These are phyloP conservation scores for Colletotrichum somersetense DNA, from an alignment of 2,329 filamentous ascomycete genomes.

Conservation along the genomic window DNA sequence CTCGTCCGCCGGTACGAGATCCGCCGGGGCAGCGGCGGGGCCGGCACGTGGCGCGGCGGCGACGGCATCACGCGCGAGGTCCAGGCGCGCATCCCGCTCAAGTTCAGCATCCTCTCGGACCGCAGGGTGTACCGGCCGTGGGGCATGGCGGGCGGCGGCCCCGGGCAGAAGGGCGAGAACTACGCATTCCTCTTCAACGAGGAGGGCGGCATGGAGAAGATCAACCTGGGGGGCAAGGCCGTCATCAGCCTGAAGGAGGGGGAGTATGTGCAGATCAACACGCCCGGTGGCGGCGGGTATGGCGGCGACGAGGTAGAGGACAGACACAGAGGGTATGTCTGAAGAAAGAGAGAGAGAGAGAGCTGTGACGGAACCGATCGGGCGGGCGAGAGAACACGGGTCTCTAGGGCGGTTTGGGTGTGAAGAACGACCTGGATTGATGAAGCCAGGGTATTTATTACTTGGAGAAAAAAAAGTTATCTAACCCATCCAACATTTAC, in stretches of 20 bases:
- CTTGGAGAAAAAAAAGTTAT: not conserved
- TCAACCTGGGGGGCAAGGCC: slow-evolving; percentile 51
- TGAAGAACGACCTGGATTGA: not conserved
- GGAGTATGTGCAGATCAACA: slow-evolving; percentile 53
- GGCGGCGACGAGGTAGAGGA: slow-evolving; percentile 37
- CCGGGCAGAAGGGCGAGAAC: slow-evolving; percentile 47
- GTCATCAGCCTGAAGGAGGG: slow-evolving; percentile 49
- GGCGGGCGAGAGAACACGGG: not conserved
- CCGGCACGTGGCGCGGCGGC: slow-evolving; percentile 49
- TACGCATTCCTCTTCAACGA: slow-evolving; percentile 48
- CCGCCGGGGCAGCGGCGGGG: slow-evolving; percentile 48
- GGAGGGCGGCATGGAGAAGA: slow-evolving; percentile 45
- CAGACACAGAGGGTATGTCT: slow-evolving; percentile 35
- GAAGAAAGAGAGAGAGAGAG: not conserved
- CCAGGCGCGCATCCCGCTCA: slow-evolving; percentile 50
- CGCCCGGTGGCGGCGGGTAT: slow-evolving; percentile 52
- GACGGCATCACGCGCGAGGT: slow-evolving; percentile 53
- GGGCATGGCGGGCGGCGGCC: slow-evolving; percentile 50
- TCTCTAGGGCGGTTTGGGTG: not conserved
- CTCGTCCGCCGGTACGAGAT: slow-evolving; percentile 50
- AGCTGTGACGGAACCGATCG: not conserved
- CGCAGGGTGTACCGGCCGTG: slow-evolving; percentile 51
- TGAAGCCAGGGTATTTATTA: not conserved
- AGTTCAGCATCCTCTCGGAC: slow-evolving; percentile 53
- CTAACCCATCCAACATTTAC: not conserved